Evolutionary conservation across 208 protist genomes (phyloP), one percentile per base, ranked within the genome.

Genomic region (Novymonas esmeraldas): DNA sequence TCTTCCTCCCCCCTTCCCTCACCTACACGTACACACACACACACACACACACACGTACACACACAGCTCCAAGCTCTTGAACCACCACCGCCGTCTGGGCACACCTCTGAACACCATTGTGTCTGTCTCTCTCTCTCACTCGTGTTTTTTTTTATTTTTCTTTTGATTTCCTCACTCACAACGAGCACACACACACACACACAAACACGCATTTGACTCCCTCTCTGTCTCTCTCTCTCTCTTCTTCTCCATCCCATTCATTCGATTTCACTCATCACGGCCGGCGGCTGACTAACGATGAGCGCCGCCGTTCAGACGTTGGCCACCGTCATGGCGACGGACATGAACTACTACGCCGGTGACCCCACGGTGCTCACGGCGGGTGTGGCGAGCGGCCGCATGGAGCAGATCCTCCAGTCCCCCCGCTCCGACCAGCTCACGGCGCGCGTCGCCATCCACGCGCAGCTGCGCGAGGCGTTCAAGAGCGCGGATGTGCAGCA

Each of bases 321-420:
- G 31, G 66, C 84, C 24, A 82, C 72, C 34, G 65, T 87, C 55
- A 78, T 92, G 63, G 75, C 89, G 26, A 85, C 84, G 16, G 85
- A 89, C 66, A 86, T 87, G 78, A 88, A 78, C 50, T 84, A 89
- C 69, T 92, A 95, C 68, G 89, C 89, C 6, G 85, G 85, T 41
- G 84, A 92, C 59, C 85, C 89, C 2, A 69, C 76, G 18, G 13
- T 90, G 2, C 69, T 95, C 36, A 70, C 64, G 28, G 70, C 49
- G n/a, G 61, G 83, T 20, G 66, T 70, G 38, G 87, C 87, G 49
- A 78, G 72, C 26, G 58, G 78, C 41, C 81, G 80, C 20, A 62
- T 91, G 13, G 65, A 76, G 36, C 64, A 74, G 16, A 54, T 89
- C 3, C 76, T 95, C 7, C 58, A 82, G 28, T 84, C 79, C 22